Evolutionary conservation across 2,329 filamentous ascomycete species (phyloP).

Genomic region (Colletotrichum sp.): DNA sequence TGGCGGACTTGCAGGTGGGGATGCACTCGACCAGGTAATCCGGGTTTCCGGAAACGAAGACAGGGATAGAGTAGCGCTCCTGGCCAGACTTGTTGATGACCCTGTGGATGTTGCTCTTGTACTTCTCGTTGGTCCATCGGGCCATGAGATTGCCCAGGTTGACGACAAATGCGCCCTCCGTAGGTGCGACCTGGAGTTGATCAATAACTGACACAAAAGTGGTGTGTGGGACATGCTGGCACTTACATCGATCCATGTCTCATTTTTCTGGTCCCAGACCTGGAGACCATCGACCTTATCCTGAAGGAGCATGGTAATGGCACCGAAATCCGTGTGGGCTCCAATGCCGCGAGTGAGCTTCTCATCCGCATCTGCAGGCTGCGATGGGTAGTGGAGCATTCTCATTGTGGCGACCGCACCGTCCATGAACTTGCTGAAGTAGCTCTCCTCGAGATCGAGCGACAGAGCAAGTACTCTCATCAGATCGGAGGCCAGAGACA

Average conservation of each 20-base stretch:
- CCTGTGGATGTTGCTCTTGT: conserved; percentile 58
- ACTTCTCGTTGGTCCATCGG: conserved; percentile 56
- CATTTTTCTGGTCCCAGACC: conserved; percentile 49
- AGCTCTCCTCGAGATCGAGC: conserved; percentile 42
- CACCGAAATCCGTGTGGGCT: conserved; percentile 62
- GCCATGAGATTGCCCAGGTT: conserved; percentile 56
- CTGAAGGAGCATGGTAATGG: conserved; percentile 60
- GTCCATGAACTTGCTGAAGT: conserved; percentile 48
- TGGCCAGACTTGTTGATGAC: conserved; percentile 57
- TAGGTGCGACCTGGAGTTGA: conserved; percentile 40
- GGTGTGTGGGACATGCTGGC: neutral
- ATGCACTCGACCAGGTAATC: conserved; percentile 42
- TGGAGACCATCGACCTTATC: conserved; percentile 55
- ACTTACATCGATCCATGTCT: conserved; percentile 46
- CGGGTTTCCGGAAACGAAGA: conserved; percentile 61
- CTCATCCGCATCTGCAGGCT: conserved; percentile 35
- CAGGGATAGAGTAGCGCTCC: conserved; percentile 61
- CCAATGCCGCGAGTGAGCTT: conserved; percentile 44
- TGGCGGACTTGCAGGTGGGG: conserved; percentile 30
- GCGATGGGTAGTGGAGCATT: conserved; percentile 55
- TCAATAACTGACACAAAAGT: neutral
- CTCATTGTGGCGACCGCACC: conserved; percentile 49
- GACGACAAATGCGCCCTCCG: conserved; percentile 52
- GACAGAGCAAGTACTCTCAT: conserved; percentile 47
- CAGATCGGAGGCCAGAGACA: conserved; percentile 43